Percentiles rank a stretch among this genome's conserved stretches.
Conservation (phyloP, 2,329 filamentous ascomycete species). For the Claviceps capensis region DNA sequence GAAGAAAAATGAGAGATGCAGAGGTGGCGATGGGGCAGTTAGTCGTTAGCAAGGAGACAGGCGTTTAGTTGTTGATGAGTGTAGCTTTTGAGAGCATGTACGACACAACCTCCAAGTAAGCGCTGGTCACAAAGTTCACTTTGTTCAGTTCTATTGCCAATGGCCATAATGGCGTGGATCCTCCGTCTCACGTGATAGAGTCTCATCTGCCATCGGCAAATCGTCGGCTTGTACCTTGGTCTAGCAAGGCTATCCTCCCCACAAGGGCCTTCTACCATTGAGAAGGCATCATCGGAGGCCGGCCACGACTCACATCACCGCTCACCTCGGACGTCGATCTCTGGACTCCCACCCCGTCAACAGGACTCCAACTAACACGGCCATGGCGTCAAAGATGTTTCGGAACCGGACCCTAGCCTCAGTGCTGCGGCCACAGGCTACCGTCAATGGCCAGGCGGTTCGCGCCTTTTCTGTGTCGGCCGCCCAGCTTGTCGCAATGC, state of each 20-base stretch:
- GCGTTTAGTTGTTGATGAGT: constrained; percentile 3
- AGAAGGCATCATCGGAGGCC: not conserved
- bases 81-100: constrained; percentile 10
- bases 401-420: constrained; percentile 42
- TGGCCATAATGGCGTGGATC: not conserved
- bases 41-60: constrained; percentile 11
- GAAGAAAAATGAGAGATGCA: constrained; percentile 8
- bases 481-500: constrained; percentile 37
- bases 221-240: constrained; percentile 12
- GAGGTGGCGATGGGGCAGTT: not conserved
- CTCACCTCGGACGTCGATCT: not conserved
- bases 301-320: not conserved
- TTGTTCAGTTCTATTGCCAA: not conserved
- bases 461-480: constrained; percentile 39
- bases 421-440: constrained; percentile 36
- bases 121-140: constrained; percentile 9
- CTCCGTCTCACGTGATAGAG: constrained; percentile 2
- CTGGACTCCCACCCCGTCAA: constrained; percentile 21
- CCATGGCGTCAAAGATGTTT: constrained; percentile 48
- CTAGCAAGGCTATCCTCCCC: not conserved
- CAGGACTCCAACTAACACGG: constrained; percentile 28
- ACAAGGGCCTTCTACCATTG: not conserved
- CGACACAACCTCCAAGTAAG: constrained; percentile 8
- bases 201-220: constrained; percentile 13
- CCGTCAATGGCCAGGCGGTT: constrained; percentile 25